Base-by-base conservation (phyloP, 106 monocot genomes). In the Dendrobium officinale region DNA sequence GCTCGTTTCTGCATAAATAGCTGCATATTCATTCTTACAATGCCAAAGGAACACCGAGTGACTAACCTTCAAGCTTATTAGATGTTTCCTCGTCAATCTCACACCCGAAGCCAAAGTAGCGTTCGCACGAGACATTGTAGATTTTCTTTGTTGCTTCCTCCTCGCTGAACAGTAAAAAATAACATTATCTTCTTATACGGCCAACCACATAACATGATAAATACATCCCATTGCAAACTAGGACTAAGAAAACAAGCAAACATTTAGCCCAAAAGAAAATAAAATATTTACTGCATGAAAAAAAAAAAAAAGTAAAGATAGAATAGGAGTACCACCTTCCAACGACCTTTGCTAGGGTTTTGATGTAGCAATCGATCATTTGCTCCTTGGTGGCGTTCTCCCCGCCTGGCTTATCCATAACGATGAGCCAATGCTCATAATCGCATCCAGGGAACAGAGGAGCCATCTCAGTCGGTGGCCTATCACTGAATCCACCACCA, bases 131-230 rank as follows among this genome's bases (percentile, higher is more conserved):
- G 3, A 96, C 93, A 86, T 96, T 96, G 49, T 96, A 96, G 3
- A 93, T 96, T 75, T 85, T 91, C 89, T 85, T 89, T 67, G 88
- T 96, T 42, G 95, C 95, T 84, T 93, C 95, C 79, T 96, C 95
- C 80, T 96, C 89, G 11, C 95, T 96, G 43, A 83, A 26, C 70
- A 40, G 4, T 18, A 26, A 78, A 27, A 61, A 54, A 79, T 16
- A 22, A 24, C 13, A 37, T 26, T 4, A 37, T 55, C 20, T 19
- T 5, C 3, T 70, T n/a, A 70, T 44, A 74, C 74, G 44, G 19
- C 42, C 17, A 42, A 5, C 15, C 74, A 44, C 8, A 22, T 73
- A 26, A 9, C 67, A 73, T 19, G 5, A 73, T 73, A 6, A 73
- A 8, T 16, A 18, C 2, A 73, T 70, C 27, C 13, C 70, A 70